Conservation (phyloP, 177 flowering plant species). For the Vitis hybrid region DNA sequence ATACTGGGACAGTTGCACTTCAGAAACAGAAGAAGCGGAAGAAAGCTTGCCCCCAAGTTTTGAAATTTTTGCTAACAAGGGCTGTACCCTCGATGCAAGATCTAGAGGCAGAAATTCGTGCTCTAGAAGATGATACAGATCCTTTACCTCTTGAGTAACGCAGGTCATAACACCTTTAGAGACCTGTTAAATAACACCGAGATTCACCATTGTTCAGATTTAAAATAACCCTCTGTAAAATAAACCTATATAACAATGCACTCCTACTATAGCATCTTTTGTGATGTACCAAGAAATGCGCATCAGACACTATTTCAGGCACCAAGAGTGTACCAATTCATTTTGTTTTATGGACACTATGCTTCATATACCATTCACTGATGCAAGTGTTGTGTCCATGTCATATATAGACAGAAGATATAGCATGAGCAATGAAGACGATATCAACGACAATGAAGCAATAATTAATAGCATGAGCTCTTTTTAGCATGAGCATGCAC, state of each 20-base stretch:
- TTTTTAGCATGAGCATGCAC: too few species aligned
- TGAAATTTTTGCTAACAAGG: conserved; percentile 69
- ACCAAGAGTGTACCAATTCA: too few species aligned
- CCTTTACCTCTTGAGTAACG: conserved; percentile 89
- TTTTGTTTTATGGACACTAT: too few species aligned
- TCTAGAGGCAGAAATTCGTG: conserved; percentile 80
- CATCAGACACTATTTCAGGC: too few species aligned
- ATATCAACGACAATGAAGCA: too few species aligned
- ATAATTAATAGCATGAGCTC: too few species aligned
- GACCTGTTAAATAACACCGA: conserved; percentile 39
- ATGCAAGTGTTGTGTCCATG: too few species aligned
- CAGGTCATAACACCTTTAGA: conserved; percentile 89
- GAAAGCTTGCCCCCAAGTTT: conserved; percentile 83
- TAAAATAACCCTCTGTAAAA: neutral
- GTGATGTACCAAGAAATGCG: too few species aligned
- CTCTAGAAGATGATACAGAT: conserved; percentile 77
- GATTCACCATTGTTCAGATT: neutral
- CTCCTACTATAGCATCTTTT: too few species aligned
- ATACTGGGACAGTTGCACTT: conserved; percentile 80
- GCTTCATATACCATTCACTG: too few species aligned
- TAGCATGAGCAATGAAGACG: too few species aligned
- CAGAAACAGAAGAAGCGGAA: conserved; percentile 88
- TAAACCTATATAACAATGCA: neutral
- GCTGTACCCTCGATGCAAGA: conserved; percentile 71
- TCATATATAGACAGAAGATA: too few species aligned